Base-by-base conservation (phyloP, 1,139 yeast species). In the Magnusiomyces paraingens region DNA sequence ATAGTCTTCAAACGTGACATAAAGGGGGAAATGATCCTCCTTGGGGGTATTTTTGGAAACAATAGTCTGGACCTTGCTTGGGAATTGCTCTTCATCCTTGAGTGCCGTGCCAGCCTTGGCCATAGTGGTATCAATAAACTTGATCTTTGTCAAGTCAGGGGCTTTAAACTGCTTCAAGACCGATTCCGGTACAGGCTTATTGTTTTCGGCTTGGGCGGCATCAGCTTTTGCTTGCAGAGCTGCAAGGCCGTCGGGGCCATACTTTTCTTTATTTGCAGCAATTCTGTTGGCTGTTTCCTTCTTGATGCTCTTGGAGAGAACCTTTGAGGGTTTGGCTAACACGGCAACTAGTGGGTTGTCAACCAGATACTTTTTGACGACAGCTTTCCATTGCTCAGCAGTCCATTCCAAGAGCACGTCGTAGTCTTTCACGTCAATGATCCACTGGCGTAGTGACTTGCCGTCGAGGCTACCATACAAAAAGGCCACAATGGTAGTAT, bases 1-100 rank as follows among this genome's bases (percentile, higher is more conserved):
- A 66, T 81, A 86, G 58, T 84, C 81, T 69, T 93, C 97, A 62
- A 86, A 79, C 65, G 90, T 95, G 53, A 90, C 69, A 59, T 82
- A 84, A 43, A 90, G 68, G 6, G 95, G 91, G 60, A 84, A 78
- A 41, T 76, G 72, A 0, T 62, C 59, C 8, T 26, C 32, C 32
- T 26, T 26, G 8, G 84, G 83, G 0, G 76, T 61, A 51, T 69
- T 70, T 2, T 40, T 62, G 32, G 68, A 65, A 1, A 69, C 60
- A 2, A 59, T 62, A 50, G 51, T 57, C 70, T 66, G 74, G 36
- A 51, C 21, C 26, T 46, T 35, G 18, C 49, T 46, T 5, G 49
- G 41, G n/a, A 46, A n/a, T 2, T 35, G 20, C n/a, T 39, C 50
- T 20, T 36, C 21, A 11, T 17, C 26, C 2, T 38, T 35, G 21